These are phyloP conservation scores for Phaeotremella skinneri DNA, from an alignment of 768 basidiomycete species.

Conservation along the genomic window DNA sequence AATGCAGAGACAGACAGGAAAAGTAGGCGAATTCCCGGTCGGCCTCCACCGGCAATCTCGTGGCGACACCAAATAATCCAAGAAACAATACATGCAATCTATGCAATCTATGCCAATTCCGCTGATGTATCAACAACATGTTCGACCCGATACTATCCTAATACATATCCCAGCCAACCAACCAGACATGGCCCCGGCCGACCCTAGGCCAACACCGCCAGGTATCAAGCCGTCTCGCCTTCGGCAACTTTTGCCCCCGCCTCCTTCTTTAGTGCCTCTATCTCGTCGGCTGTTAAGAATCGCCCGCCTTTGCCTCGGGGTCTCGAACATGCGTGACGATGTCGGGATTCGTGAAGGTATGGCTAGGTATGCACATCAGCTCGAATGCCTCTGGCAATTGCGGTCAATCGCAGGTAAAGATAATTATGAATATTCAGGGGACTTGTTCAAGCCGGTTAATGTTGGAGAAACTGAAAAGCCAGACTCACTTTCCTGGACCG, in stretches of 20 bases:
- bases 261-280: constrained; percentile 53
- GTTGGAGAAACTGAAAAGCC: neutral
- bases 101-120: no score
- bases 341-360: constrained; percentile 95
- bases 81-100: no score
- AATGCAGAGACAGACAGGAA: no score
- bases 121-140: no score
- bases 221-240: neutral
- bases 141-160: no score
- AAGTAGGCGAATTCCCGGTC: no score
- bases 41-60: no score
- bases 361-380: constrained; percentile 59
- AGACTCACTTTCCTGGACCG: constrained; percentile 78
- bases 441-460: neutral
- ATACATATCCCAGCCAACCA: neutral
- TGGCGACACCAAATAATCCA: no score
- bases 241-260: constrained; percentile 21
- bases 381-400: neutral
- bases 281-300: constrained; percentile 95
- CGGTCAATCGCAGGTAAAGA: neutral
- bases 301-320: constrained; percentile 96
- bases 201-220: no score
- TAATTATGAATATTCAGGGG: neutral
- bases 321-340: constrained; percentile 96
- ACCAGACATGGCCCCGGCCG: no score